Conservation (phyloP, 495 filamentous ascomycete species). For the Corynascus novoguineensis region DNA sequence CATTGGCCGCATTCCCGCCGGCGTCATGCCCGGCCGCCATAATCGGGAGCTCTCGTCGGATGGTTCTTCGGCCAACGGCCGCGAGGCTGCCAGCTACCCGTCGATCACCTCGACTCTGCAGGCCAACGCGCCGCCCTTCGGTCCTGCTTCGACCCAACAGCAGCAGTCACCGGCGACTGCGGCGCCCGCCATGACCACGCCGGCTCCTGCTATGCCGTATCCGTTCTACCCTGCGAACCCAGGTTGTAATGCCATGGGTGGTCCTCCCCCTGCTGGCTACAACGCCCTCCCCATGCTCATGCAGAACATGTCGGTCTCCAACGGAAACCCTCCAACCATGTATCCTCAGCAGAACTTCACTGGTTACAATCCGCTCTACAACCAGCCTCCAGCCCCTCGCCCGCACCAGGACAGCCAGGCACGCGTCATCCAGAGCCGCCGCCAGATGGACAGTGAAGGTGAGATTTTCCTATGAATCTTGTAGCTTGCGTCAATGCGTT, state of each 20-base stretch:
- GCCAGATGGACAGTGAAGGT: slow-evolving; percentile 60
- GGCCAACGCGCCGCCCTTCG: slow-evolving; percentile 68
- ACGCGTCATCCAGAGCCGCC: slow-evolving; percentile 64
- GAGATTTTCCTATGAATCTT: slow-evolving; percentile 14
- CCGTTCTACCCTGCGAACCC: slow-evolving; percentile 33
- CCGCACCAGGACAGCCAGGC: slow-evolving; percentile 59
- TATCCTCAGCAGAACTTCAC: slow-evolving; percentile 50
- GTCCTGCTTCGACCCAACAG: slow-evolving; percentile 40
- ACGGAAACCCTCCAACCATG: slow-evolving; percentile 31
- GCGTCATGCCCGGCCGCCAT: slow-evolving; percentile 56
- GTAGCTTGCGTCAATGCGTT: background rate
- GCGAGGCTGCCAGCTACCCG: slow-evolving; percentile 45
- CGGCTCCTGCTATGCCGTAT: slow-evolving; percentile 35
- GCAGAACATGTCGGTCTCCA: slow-evolving; percentile 50
- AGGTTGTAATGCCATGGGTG: slow-evolving; percentile 23
- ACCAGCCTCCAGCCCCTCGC: slow-evolving; percentile 18
- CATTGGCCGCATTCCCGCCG: slow-evolving; percentile 68
- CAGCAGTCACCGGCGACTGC: slow-evolving; percentile 28
- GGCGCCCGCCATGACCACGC: slow-evolving; percentile 33
- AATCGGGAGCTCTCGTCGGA: slow-evolving; percentile 59
- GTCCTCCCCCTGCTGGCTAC: slow-evolving; percentile 14
- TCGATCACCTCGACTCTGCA: slow-evolving; percentile 67
- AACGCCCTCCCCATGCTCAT: slow-evolving; percentile 57
- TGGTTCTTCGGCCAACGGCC: slow-evolving; percentile 36
- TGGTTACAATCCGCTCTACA: slow-evolving; percentile 41